Evolutionary conservation across 495 filamentous ascomycete genomes (phyloP).

Genomic region (Lasiosphaeria ovina): DNA sequence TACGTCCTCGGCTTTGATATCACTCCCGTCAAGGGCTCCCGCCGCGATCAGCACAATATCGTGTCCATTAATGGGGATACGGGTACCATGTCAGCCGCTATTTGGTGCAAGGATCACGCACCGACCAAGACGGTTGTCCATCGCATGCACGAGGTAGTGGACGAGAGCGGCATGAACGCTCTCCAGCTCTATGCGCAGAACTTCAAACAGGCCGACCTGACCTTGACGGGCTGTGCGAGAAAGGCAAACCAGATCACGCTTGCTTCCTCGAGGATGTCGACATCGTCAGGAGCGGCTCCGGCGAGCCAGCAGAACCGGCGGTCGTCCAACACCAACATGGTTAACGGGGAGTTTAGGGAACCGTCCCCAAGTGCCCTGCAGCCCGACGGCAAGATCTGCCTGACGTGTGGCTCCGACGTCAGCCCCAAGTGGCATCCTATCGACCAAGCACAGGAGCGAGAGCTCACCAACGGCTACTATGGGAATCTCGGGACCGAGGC

Average conservation of each 20-base stretch:
- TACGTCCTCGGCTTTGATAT: constrained; percentile 88
- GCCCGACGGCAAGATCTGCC: constrained; percentile 46
- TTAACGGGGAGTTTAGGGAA: constrained; percentile 27
- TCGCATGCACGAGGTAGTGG: constrained; percentile 68
- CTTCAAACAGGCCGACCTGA: constrained; percentile 92
- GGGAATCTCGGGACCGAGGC: constrained; percentile 40
- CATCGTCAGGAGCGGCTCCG: constrained; percentile 10
- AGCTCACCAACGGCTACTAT: constrained; percentile 42
- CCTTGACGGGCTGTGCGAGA: constrained; percentile 83
- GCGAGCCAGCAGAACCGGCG: constrained; percentile 33
- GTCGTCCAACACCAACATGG: constrained; percentile 33
- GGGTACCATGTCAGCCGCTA: constrained; percentile 70
- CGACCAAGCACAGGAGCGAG: constrained; percentile 38
- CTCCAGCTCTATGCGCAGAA: constrained; percentile 81
- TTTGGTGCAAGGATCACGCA: constrained; percentile 89
- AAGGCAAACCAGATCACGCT: constrained; percentile 63
- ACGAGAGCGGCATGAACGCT: constrained; percentile 62
- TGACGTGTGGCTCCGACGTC: constrained; percentile 57
- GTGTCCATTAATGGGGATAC: constrained; percentile 73
- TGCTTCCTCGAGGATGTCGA: constrained; percentile 40
- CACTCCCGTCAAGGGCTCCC: constrained; percentile 81
- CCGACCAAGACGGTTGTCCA: constrained; percentile 68
- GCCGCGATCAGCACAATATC: constrained; percentile 69
- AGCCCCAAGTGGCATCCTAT: constrained; percentile 62
- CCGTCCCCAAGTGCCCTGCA: constrained; percentile 18